These are phyloP conservation scores for Sordariomycetes sp. DNA, from an alignment of 2,329 filamentous ascomycete species.

Conservation along the genomic window DNA sequence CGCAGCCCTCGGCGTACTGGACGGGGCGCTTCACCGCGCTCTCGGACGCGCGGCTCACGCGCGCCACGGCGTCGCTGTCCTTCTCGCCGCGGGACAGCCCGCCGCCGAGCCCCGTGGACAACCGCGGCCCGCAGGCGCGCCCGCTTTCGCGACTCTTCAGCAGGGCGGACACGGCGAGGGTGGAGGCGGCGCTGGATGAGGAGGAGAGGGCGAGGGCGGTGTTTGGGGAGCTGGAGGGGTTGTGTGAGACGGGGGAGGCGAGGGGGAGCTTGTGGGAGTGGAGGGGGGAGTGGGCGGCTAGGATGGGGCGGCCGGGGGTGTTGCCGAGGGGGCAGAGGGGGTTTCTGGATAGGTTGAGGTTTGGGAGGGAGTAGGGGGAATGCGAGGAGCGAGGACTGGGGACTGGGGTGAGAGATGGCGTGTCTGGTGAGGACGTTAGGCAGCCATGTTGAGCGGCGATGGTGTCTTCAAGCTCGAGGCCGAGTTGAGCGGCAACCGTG, in stretches of 20 bases:
- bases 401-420: too few relatives aligned
- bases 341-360: neutral
- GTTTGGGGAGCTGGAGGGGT: slow-evolving; percentile 32
- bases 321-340: slow-evolving; percentile 18
- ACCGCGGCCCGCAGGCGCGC: neutral
- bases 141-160: neutral
- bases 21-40: slow-evolving; percentile 40
- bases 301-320: slow-evolving; percentile 21
- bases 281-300: slow-evolving; percentile 37
- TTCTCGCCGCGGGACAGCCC: neutral
- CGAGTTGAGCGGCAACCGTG: too few relatives aligned
- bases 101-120: neutral
- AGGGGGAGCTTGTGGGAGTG: slow-evolving; percentile 33
- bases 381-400: too few relatives aligned
- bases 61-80: neutral
- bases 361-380: neutral
- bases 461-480: too few relatives aligned
- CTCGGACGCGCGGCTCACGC: neutral
- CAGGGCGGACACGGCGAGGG: neutral
- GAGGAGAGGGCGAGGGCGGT: slow-evolving; percentile 30
- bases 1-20: slow-evolving; percentile 46
- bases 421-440: too few relatives aligned
- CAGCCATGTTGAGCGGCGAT: too few relatives aligned
- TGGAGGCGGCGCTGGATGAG: slow-evolving; percentile 14
- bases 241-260: slow-evolving; percentile 37